Percentiles rank a stretch among this genome's conserved stretches.
phyloP scores from a whole-genome alignment of 805 yeast genomes.

The Wickerhamiella brachini region DNA sequence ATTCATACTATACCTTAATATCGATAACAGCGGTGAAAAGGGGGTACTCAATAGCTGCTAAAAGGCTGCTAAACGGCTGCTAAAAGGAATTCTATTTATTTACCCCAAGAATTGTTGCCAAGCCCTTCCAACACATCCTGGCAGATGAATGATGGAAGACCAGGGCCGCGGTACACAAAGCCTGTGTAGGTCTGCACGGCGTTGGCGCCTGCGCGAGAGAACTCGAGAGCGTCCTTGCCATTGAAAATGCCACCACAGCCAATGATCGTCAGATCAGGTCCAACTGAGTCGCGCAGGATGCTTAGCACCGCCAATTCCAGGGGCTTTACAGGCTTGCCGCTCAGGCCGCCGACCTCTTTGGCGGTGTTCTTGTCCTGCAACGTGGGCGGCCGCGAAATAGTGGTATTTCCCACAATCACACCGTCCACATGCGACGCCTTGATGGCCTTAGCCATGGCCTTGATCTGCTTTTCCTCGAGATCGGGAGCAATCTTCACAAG shows the following conservation, averaged over 20 bases:
- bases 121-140: conserved; percentile 47
- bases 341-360: conserved; percentile 72
- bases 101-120: conserved; percentile 72
- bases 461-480: conserved; percentile 64
- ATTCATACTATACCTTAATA: too few relatives aligned
- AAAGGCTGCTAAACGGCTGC: too few relatives aligned
- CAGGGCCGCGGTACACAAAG: conserved; percentile 88
- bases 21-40: too few relatives aligned
- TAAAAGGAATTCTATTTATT: too few relatives aligned
- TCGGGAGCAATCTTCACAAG: conserved; percentile 92
- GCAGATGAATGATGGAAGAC: conserved; percentile 49
- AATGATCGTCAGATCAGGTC: conserved; percentile 59
- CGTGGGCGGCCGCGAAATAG: conserved; percentile 61
- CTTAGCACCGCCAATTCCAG: conserved; percentile 57
- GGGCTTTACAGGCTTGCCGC: conserved; percentile 86
- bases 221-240: conserved; percentile 83
- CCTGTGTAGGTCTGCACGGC: conserved; percentile 78
- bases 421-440: conserved; percentile 73
- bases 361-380: conserved; percentile 22
- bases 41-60: too few relatives aligned
- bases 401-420: conserved; percentile 83
- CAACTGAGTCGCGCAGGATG: conserved; percentile 59
- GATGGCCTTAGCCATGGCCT: conserved; percentile 70
- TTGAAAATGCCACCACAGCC: conserved; percentile 92
- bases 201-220: conserved; percentile 88